These are phyloP conservation scores for Penicillium canescens DNA, from an alignment of 495 filamentous ascomycete species.

Conservation along the genomic window DNA sequence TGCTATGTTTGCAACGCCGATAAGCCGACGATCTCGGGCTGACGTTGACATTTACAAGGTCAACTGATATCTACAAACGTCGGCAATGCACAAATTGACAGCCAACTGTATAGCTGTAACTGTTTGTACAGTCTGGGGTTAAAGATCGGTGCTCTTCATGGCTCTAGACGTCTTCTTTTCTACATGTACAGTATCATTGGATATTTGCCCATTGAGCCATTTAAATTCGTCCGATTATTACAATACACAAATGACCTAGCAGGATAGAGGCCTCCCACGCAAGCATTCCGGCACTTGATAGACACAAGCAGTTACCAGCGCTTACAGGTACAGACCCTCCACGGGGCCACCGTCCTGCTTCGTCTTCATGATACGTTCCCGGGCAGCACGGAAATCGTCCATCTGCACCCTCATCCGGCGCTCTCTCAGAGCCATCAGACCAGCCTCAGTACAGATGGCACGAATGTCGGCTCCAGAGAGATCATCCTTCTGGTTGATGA, in stretches of 20 bases:
- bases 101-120: too few species aligned
- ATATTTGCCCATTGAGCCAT: neutral
- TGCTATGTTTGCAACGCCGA: conserved; percentile 38
- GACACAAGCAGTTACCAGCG: conserved; percentile 4
- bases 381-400: conserved; percentile 91
- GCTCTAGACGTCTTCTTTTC: too few species aligned
- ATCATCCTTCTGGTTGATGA: conserved; percentile 98
- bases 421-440: conserved; percentile 92
- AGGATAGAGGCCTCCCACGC: conserved; percentile 11
- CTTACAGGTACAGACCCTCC: conserved; percentile 96
- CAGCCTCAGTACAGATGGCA: conserved; percentile 97
- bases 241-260: conserved; percentile 27
- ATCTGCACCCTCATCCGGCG: conserved; percentile 98
- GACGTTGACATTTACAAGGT: neutral
- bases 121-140: too few species aligned
- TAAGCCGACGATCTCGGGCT: neutral
- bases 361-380: conserved; percentile 95
- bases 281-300: conserved; percentile 8
- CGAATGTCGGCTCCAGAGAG: conserved; percentile 97
- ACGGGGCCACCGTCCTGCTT: conserved; percentile 95
- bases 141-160: too few species aligned
- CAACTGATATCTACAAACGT: neutral
- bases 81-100: too few species aligned
- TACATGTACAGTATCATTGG: too few species aligned
- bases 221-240: conserved; percentile 24